phyloP scores from a whole-genome alignment of 306 rosid genomes.

The Arachis stenosperma region DNA sequence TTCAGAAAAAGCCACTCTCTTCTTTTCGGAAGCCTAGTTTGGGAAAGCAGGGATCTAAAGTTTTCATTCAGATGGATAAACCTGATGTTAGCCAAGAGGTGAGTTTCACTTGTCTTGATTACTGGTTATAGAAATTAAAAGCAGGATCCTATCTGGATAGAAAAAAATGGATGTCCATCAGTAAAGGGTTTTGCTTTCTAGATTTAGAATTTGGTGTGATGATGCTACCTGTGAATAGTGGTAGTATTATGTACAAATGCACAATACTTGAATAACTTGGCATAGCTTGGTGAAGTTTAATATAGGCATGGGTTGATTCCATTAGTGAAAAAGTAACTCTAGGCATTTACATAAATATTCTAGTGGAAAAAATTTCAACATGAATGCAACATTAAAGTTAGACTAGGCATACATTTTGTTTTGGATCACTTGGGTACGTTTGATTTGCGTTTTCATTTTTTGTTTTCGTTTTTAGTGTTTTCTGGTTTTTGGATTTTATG shows the following conservation, averaged over 20 bases:
- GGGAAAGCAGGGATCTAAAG: conserved; percentile 65
- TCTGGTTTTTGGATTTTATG: too few species aligned
- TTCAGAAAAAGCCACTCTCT: conserved; percentile 52
- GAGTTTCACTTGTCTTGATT: conserved; percentile 32
- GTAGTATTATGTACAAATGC: background rate
- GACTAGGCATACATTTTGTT: background rate
- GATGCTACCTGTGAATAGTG: conserved; percentile 10
- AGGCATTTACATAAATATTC: background rate
- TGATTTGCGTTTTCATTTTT: too few species aligned
- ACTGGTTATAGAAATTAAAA: conserved; percentile 12
- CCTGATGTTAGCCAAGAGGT: conserved; percentile 87
- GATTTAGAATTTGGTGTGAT: conserved; percentile 16
- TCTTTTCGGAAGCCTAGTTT: conserved; percentile 62
- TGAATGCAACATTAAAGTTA: conserved; percentile 1
- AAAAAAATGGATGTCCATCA: background rate
- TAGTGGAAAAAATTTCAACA: background rate
- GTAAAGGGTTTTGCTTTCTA: background rate
- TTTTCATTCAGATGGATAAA: conserved; percentile 73
- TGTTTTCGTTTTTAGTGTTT: too few species aligned
- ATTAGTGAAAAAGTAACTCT: conserved; percentile 3
- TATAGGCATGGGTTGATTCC: background rate
- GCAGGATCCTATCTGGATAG: too few species aligned
- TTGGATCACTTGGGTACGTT: too few species aligned
- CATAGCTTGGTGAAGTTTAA: background rate
- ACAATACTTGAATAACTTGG: conserved; percentile 21